A percentile compares a stretch with the other conserved stretches of the same genome.
These are phyloP conservation scores for Pelargonium fulgidum DNA, from an alignment of 441 rosid species.

Conservation along the genomic window DNA sequence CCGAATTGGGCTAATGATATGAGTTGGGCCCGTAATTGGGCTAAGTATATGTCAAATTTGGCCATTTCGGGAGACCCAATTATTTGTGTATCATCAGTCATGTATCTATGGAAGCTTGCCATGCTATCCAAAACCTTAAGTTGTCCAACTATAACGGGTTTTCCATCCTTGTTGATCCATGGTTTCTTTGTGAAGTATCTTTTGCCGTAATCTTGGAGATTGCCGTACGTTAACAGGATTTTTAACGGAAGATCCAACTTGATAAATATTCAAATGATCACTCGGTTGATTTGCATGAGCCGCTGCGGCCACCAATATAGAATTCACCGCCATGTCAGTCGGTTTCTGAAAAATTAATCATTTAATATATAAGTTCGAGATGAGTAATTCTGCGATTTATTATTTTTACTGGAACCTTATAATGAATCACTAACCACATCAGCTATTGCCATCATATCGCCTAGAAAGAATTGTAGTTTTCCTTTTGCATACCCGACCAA, in stretches of 20 bases:
- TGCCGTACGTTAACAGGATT: slow-evolving; percentile 42
- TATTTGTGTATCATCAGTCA: no score
- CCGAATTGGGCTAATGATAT: no score
- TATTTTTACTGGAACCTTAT: no score
- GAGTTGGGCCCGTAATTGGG: no score
- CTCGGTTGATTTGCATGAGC: slow-evolving; percentile 38
- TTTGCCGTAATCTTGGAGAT: slow-evolving; percentile 45
- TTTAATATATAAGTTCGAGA: no score
- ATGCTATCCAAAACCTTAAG: slow-evolving; percentile 46
- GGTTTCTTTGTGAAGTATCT: slow-evolving; percentile 60
- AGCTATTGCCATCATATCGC: slow-evolving; percentile 43
- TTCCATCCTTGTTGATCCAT: slow-evolving; percentile 72
- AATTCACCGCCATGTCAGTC: slow-evolving; percentile 89
- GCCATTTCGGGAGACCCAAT: no score
- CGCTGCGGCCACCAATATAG: slow-evolving; percentile 52
- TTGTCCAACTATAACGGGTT: slow-evolving; percentile 54
- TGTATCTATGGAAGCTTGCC: slow-evolving; percentile 63
- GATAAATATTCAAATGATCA: slow-evolving; percentile 39
- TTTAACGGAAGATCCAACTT: slow-evolving; percentile 64
- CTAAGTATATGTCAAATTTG: no score
- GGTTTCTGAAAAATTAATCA: slow-evolving; percentile 44
- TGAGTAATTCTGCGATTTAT: no score
- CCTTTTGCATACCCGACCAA: slow-evolving; percentile 72
- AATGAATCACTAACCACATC: slow-evolving; percentile 47
- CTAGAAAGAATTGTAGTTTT: slow-evolving; percentile 59